Evolutionary conservation across 148 eudicot species (phyloP), one percentile per base, ranked within the genome.

Genomic region (Arctostaphylos glauca): DNA sequence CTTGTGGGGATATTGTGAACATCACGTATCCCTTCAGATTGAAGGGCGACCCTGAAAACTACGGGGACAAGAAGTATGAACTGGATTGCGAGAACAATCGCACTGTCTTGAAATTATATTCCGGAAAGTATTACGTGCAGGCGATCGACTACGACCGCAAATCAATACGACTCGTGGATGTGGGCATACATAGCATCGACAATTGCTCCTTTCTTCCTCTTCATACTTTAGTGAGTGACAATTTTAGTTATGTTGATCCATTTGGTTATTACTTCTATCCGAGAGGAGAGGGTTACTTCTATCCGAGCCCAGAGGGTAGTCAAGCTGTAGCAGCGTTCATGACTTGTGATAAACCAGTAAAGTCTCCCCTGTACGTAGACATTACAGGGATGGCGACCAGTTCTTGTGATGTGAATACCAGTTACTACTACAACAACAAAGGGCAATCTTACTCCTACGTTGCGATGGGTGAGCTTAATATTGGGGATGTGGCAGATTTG

Each of bases 101-200:
- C 83, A 70, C 83, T 0, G 18, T 58, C 16, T 67, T 78, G 2
- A 0, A 15, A 9, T 10, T 43, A 19, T 10, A 0, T 2, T 19
- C 9, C 5, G 80, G 50, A 68, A 78, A 83, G 50, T 85, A 54
- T 85, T 23, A 74, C 53, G 87, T 85, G 5, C 48, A 78, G 43
- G 53, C 74, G 0, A 85, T 85, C 82, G 21, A 47, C 54, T 82
- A 85, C 58, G 5, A 48, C 18, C 44, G 62, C 46, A 3, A 46
- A 19, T 3, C 74, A 49, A 79, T 85, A 9, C 43, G 87, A 2
- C 1, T 85, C 0, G 59, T 66, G 7, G 84, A 85, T 9, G 48
- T 62, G 3, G 80, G 84, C 14, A 16, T 82, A 60, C 38, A 44
- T 19, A 60, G 25, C 72, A 23, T 3, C 3, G 23, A 78, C 15